Evolutionary conservation across 2,329 filamentous ascomycete species (phyloP).

Genomic region (Simplicillium aogashimaense): DNA sequence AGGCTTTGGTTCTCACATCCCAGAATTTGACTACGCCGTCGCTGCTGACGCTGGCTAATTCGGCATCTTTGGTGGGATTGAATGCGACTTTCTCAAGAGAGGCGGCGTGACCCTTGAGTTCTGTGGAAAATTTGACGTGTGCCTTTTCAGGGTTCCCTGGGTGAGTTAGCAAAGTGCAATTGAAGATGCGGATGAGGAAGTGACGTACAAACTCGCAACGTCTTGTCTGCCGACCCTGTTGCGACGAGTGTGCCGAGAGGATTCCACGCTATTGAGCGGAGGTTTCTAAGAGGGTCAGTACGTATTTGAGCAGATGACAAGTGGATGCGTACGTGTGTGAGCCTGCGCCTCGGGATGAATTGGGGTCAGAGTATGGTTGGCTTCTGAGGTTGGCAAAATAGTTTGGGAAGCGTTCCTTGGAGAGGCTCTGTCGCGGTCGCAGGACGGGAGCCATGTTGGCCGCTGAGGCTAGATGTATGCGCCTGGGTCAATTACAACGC

Average conservation of each 20-base stretch:
- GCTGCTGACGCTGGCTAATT: conserved; percentile 63
- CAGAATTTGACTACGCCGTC: conserved; percentile 71
- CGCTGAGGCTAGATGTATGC: too few species aligned
- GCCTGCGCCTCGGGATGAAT: conserved; percentile 38
- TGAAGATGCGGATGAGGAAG: neutral
- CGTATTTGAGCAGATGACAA: neutral
- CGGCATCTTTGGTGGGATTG: conserved; percentile 66
- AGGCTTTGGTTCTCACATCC: conserved; percentile 66
- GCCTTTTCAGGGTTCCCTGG: conserved; percentile 67
- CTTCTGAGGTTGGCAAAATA: conserved; percentile 61
- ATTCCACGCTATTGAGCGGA: conserved; percentile 83
- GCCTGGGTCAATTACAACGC: too few species aligned
- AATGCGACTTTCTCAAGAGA: conserved; percentile 68
- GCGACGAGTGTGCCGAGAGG: conserved; percentile 75
- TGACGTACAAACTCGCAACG: conserved; percentile 59
- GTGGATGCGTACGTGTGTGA: conserved; percentile 12
- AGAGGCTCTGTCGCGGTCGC: conserved; percentile 41
- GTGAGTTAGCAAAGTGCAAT: neutral
- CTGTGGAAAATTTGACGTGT: conserved; percentile 64
- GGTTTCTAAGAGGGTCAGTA: conserved; percentile 30
- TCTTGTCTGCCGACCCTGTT: conserved; percentile 63
- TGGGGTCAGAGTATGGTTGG: conserved; percentile 59
- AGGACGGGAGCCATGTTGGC: conserved; percentile 29
- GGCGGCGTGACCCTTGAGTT: conserved; percentile 58
- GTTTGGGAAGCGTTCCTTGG: conserved; percentile 59